phyloP scores from a whole-genome alignment of 192 early-diverging fungal species.

The Coemansia sp. region DNA sequence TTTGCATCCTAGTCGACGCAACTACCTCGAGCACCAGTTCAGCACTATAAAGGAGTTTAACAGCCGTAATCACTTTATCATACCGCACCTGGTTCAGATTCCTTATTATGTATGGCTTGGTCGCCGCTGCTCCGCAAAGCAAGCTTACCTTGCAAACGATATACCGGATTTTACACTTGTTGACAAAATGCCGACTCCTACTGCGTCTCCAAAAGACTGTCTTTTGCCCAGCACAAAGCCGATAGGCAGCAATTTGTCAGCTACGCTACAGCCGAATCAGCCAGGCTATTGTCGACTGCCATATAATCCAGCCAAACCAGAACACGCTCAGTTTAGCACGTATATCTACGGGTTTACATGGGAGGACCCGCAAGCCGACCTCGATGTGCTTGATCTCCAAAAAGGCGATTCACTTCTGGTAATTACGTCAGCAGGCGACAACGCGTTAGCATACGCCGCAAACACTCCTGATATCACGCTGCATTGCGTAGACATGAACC shows the following conservation, averaged over 20 bases:
- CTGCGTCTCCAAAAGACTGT: no score
- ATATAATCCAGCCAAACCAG: slow-evolving; percentile 56
- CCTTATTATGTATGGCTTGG: slow-evolving; percentile 89
- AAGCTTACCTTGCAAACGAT: no score
- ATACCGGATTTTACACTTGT: no score
- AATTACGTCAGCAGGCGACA: slow-evolving; percentile 82
- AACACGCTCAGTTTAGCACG: slow-evolving; percentile 71
- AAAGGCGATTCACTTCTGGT: slow-evolving; percentile 70
- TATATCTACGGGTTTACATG: slow-evolving; percentile 88
- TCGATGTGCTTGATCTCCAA: slow-evolving; percentile 65
- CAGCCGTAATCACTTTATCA: slow-evolving; percentile 69
- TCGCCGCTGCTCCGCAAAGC: background rate
- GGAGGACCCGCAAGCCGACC: slow-evolving; percentile 78
- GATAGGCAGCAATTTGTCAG: no score
- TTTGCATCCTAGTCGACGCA: slow-evolving; percentile 73
- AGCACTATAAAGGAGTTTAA: slow-evolving; percentile 71
- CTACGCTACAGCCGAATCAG: no score
- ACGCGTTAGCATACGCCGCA: slow-evolving; percentile 73
- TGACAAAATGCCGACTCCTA: no score
- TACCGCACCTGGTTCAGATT: slow-evolving; percentile 70
- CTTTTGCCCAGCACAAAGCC: no score
- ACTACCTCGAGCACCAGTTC: slow-evolving; percentile 83
- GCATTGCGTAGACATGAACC: slow-evolving; percentile 85
- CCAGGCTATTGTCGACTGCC: no score
- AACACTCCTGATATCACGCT: slow-evolving; percentile 66